Evolutionary conservation across 164 flowering plant genomes (phyloP).

Genomic region (Euptelea pleiosperma): DNA sequence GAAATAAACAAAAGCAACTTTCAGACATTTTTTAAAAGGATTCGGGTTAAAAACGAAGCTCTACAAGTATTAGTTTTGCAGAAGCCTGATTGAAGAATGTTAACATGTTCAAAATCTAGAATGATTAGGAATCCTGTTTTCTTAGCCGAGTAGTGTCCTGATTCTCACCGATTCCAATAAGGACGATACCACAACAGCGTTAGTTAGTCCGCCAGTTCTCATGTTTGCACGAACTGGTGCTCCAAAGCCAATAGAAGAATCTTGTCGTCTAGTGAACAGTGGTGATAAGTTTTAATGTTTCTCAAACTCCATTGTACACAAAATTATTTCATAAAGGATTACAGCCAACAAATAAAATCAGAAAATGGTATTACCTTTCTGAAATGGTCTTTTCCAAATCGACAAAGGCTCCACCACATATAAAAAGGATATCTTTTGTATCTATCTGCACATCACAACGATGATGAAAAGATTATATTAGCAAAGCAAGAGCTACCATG

Average conservation of each 20-base stretch:
- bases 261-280: conserved; percentile 66
- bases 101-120: neutral
- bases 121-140: too few relatives aligned
- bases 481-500: neutral
- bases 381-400: conserved; percentile 97
- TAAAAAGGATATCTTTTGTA: conserved; percentile 95
- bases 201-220: conserved; percentile 68
- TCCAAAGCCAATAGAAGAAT: conserved; percentile 98
- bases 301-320: conserved; percentile 6
- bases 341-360: conserved; percentile 4
- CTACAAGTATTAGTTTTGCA: neutral
- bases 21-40: neutral
- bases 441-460: conserved; percentile 62
- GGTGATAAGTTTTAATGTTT: neutral
- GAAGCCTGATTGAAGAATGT: neutral
- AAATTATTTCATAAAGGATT: neutral
- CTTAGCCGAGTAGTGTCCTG: neutral
- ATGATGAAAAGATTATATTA: conserved; percentile 2
- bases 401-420: conserved; percentile 97
- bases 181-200: conserved; percentile 75
- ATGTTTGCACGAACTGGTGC: conserved; percentile 99
- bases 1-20: conserved; percentile 12
- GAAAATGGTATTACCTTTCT: conserved; percentile 60
- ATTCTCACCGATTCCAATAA: conserved; percentile 74
- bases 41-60: neutral